These are phyloP conservation scores for Tulasnella sp. DNA, from an alignment of 768 basidiomycete genomes.

Conservation along the genomic window DNA sequence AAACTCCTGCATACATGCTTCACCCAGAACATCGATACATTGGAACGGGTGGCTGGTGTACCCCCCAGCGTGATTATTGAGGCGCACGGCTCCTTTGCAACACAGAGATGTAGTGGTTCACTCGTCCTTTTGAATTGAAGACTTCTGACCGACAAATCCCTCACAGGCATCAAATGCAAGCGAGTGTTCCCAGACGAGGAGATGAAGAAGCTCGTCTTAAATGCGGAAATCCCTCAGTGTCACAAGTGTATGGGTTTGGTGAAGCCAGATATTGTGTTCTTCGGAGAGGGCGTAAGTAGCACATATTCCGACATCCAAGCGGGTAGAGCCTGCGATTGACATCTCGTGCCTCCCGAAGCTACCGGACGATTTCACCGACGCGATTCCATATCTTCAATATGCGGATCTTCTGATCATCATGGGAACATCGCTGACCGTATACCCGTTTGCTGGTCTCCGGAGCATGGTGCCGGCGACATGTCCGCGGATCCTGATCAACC, in stretches of 20 bases:
- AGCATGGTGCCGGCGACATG: constrained; percentile 41
- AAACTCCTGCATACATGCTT: constrained; percentile 63
- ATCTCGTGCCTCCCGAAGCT: constrained; percentile 38
- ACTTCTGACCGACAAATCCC: neutral
- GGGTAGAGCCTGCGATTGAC: neutral
- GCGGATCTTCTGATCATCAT: constrained; percentile 86
- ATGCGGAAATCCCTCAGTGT: constrained; percentile 61
- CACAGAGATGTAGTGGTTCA: constrained; percentile 68
- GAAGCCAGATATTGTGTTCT: constrained; percentile 94
- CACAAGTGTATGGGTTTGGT: constrained; percentile 54
- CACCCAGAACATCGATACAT: constrained; percentile 84
- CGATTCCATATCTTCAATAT: constrained; percentile 40
- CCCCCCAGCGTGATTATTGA: constrained; percentile 68
- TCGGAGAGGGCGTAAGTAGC: constrained; percentile 59
- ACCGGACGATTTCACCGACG: constrained; percentile 52
- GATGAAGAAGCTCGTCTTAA: constrained; percentile 50
- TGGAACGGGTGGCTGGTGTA: constrained; percentile 76
- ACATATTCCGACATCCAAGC: neutral
- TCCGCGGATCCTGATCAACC: constrained; percentile 82
- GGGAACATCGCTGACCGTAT: constrained; percentile 80
- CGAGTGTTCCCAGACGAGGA: constrained; percentile 46
- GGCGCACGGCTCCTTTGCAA: constrained; percentile 92
- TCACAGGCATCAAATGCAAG: constrained; percentile 46
- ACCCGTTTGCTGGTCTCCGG: constrained; percentile 77
- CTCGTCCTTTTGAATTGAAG: neutral